Evolutionary conservation across 768 basidiomycete species (phyloP).

Genomic region (Galerina sulciceps): DNA sequence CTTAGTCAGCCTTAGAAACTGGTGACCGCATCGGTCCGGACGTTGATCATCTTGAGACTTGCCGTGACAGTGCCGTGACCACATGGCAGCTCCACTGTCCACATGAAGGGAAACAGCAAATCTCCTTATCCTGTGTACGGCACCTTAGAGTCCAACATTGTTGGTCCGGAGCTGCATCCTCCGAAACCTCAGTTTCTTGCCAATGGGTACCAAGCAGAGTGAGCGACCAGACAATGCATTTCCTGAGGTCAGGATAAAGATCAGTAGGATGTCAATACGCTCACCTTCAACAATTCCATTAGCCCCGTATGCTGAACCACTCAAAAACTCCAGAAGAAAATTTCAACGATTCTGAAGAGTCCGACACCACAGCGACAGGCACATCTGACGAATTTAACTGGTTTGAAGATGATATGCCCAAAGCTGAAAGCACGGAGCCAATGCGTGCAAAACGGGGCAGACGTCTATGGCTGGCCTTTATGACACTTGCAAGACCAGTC

Average conservation of each 20-base stretch:
- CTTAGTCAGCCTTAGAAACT: too few relatives aligned
- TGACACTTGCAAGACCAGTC: slow-evolving; percentile 65
- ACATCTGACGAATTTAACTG: slow-evolving; percentile 76
- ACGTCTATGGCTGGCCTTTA: slow-evolving; percentile 64
- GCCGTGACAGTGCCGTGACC: too few relatives aligned
- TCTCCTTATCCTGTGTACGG: too few relatives aligned
- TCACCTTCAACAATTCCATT: not conserved
- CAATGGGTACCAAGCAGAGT: slow-evolving; percentile 5
- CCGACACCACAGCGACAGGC: slow-evolving; percentile 58
- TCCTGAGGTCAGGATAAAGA: not conserved
- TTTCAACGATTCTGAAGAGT: slow-evolving; percentile 30
- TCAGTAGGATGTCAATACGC: slow-evolving; percentile 27
- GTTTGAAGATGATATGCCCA: slow-evolving; percentile 62
- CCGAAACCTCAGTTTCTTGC: too few relatives aligned
- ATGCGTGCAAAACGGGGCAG: slow-evolving; percentile 64
- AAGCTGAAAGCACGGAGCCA: slow-evolving; percentile 20
- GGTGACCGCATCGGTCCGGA: too few relatives aligned
- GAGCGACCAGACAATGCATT: slow-evolving; percentile 1
- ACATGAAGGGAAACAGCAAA: too few relatives aligned
- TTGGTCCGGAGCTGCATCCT: too few relatives aligned
- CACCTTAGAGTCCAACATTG: too few relatives aligned
- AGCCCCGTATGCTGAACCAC: slow-evolving; percentile 1
- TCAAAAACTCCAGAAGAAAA: slow-evolving; percentile 7
- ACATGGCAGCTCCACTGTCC: too few relatives aligned
- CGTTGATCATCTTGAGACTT: too few relatives aligned